Conservation (phyloP, 257 asterid genomes). For the Forsythia viridissima region DNA sequence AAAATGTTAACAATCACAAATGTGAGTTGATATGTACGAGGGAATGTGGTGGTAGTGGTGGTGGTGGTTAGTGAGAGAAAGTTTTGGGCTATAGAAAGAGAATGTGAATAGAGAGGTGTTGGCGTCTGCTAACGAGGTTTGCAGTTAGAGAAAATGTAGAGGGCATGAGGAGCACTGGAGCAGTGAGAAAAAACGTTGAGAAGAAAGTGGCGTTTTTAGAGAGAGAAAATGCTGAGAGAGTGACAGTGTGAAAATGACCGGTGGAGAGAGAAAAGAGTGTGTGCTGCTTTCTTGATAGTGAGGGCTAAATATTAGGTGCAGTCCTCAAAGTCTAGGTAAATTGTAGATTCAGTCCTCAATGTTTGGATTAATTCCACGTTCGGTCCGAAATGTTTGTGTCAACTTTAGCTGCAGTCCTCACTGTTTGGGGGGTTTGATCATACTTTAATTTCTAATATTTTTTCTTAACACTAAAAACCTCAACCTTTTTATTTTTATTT, state of each 20-base stretch:
- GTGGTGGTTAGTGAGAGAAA: conserved; percentile 18
- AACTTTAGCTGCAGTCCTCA: too few relatives aligned
- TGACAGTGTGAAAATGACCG: conserved; percentile 35
- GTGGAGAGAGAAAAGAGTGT: conserved; percentile 29
- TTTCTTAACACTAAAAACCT: too few relatives aligned
- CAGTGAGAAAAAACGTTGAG: conserved; percentile 17
- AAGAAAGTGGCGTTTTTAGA: conserved; percentile 40
- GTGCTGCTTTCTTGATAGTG: conserved; percentile 33
- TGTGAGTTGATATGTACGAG: not conserved
- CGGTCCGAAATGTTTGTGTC: not conserved
- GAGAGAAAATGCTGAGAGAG: conserved; percentile 35
- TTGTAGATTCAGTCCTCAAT: not conserved
- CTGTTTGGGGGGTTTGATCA: too few relatives aligned
- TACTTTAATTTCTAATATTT: too few relatives aligned
- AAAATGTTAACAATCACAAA: not conserved
- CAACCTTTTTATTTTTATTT: too few relatives aligned
- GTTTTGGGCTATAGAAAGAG: not conserved
- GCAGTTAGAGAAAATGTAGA: conserved; percentile 30
- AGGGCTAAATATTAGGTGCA: not conserved
- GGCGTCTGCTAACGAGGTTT: not conserved
- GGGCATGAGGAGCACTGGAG: conserved; percentile 5
- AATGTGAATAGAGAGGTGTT: not conserved
- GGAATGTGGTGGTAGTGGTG: not conserved
- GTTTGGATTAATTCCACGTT: not conserved
- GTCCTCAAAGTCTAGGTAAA: not conserved